Conservation (phyloP, 345 rosid species). For the Eucalyptus rudis region DNA sequence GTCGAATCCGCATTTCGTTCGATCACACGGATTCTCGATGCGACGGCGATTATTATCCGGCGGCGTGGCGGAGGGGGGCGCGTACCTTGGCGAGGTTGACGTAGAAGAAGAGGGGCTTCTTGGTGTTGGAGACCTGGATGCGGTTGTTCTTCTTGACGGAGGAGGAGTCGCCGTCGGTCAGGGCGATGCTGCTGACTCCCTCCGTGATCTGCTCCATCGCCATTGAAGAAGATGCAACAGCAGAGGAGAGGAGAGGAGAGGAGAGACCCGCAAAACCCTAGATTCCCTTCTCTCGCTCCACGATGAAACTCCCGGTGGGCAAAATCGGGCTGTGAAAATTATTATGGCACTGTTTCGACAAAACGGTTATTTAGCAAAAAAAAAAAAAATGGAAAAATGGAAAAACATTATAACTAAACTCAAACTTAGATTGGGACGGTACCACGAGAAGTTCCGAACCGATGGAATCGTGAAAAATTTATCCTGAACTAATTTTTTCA, state of each 20-base stretch:
- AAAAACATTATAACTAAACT: not conserved
- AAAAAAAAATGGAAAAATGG: not conserved
- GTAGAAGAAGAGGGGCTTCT: conserved; percentile 89
- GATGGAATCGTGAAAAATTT: no score
- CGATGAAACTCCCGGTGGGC: not conserved
- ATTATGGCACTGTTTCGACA: not conserved
- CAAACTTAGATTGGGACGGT: no score
- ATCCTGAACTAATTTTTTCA: rapidly evolving
- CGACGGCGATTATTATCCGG: not conserved
- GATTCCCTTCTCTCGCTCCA: not conserved
- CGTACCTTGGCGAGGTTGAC: conserved; percentile 91
- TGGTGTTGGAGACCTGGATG: conserved; percentile 91
- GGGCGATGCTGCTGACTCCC: conserved; percentile 45
- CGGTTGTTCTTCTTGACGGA: conserved; percentile 70
- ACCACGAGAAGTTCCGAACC: rapidly evolving
- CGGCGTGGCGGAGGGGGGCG: not conserved
- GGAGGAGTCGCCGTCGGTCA: conserved; percentile 19
- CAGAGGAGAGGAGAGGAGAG: no score
- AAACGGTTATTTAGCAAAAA: not conserved
- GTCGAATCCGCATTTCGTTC: not conserved
- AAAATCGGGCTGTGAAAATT: not conserved
- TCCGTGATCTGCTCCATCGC: conserved; percentile 71
- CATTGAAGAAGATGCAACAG: not conserved
- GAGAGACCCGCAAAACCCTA: not conserved
- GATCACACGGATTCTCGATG: not conserved